Conservation (phyloP, 2,329 filamentous ascomycete genomes). For the Penicillium brasilianum region DNA sequence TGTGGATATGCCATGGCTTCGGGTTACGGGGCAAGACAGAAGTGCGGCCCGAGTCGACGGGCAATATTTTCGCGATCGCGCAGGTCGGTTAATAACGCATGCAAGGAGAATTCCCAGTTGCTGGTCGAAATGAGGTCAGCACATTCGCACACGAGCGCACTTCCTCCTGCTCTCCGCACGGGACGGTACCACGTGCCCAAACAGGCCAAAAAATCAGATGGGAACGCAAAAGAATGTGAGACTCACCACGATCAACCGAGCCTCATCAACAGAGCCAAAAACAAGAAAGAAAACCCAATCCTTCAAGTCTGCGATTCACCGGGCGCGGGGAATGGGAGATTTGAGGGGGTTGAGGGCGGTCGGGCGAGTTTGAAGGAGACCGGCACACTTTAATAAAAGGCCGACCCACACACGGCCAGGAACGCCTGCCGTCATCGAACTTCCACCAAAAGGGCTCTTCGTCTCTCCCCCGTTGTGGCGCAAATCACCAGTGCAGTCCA, state of each 20-base stretch:
- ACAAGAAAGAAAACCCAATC: neutral
- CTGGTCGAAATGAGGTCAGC: slow-evolving; percentile 4
- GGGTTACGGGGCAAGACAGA: neutral
- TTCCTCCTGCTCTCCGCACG: slow-evolving; percentile 11
- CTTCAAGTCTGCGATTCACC: neutral
- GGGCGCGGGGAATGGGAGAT: slow-evolving; percentile 2
- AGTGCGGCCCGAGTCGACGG: neutral
- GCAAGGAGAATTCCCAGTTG: slow-evolving; percentile 21
- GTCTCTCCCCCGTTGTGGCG: neutral
- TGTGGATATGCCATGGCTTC: slow-evolving; percentile 46
- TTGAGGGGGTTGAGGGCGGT: slow-evolving; percentile 3
- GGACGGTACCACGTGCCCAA: slow-evolving; percentile 10
- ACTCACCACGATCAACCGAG: slow-evolving; percentile 4
- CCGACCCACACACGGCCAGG: slow-evolving; percentile 6
- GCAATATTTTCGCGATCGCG: slow-evolving; percentile 9
- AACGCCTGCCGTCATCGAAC: slow-evolving; percentile 2
- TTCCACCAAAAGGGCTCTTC: slow-evolving; percentile 1
- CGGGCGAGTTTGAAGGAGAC: slow-evolving; percentile 2
- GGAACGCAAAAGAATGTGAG: slow-evolving; percentile 4
- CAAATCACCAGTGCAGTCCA: neutral
- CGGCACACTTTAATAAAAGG: slow-evolving; percentile 12
- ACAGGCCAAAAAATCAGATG: slow-evolving; percentile 5
- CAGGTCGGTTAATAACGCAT: slow-evolving; percentile 15
- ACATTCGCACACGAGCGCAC: slow-evolving; percentile 8
- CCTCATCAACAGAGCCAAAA: neutral